These are phyloP conservation scores for Termitomyces heimii DNA, from an alignment of 768 basidiomycete species.

Conservation along the genomic window DNA sequence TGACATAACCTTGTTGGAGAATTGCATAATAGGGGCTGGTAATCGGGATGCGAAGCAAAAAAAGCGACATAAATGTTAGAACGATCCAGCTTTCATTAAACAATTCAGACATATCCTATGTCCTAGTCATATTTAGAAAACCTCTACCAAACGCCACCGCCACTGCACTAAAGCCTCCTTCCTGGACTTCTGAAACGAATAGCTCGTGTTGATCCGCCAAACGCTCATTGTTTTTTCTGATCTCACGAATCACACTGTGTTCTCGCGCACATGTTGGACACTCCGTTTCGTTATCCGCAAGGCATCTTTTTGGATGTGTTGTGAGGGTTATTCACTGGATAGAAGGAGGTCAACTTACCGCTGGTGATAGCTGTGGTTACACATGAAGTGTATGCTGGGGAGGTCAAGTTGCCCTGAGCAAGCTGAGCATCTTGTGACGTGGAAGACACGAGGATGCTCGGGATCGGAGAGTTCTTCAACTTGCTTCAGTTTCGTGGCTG, in stretches of 20 bases:
- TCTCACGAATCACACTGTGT: slow-evolving; percentile 86
- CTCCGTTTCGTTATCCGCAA: slow-evolving; percentile 85
- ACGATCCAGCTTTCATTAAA: neutral
- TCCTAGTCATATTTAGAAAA: slow-evolving; percentile 40
- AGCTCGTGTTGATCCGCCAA: slow-evolving; percentile 79
- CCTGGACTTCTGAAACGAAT: slow-evolving; percentile 70
- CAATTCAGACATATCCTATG: slow-evolving; percentile 24
- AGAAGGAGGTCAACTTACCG: slow-evolving; percentile 40
- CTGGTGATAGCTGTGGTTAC: slow-evolving; percentile 95
- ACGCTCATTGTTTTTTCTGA: slow-evolving; percentile 79
- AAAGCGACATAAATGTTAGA: neutral
- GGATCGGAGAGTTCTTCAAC: slow-evolving; percentile 77
- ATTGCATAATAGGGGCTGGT: neutral
- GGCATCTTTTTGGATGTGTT: slow-evolving; percentile 47
- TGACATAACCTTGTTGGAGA: neutral
- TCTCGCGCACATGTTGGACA: slow-evolving; percentile 87
- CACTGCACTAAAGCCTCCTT: slow-evolving; percentile 67
- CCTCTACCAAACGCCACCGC: slow-evolving; percentile 69
- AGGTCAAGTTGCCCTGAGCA: slow-evolving; percentile 90
- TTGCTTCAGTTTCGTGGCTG: slow-evolving; percentile 70
- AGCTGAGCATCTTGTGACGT: slow-evolving; percentile 87
- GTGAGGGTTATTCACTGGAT: neutral
- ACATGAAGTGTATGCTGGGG: slow-evolving; percentile 96
- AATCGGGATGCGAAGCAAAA: too few relatives aligned
- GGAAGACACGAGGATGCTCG: slow-evolving; percentile 81